A percentile compares a stretch with the other conserved stretches of the same genome.
phyloP scores from a whole-genome alignment of 768 basidiomycete species.

The Lyophyllum semitale region DNA sequence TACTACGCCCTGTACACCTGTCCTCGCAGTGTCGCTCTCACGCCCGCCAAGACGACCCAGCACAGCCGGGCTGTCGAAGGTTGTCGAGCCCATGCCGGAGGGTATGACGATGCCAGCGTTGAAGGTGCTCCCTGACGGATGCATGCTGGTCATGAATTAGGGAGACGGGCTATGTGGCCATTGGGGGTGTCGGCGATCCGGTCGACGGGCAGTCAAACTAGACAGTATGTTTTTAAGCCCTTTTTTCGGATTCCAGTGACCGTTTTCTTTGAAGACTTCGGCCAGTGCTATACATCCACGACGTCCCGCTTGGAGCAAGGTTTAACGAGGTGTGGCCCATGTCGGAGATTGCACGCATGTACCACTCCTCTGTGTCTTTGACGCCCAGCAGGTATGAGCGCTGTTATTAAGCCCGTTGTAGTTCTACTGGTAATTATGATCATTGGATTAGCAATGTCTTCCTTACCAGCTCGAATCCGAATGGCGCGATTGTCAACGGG shows the following conservation, averaged over 20 bases:
- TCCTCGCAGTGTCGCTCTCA: constrained; percentile 38
- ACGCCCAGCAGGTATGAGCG: constrained; percentile 52
- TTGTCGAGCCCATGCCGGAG: constrained; percentile 43
- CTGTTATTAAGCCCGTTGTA: constrained; percentile 23
- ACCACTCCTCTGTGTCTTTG: constrained; percentile 60
- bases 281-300: constrained; percentile 51
- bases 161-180: constrained; percentile 42
- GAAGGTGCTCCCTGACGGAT: constrained; percentile 39
- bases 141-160: constrained; percentile 42
- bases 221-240: too few relatives aligned
- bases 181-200: constrained; percentile 29
- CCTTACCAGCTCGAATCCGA: constrained; percentile 47
- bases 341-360: constrained; percentile 50
- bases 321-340: constrained; percentile 45
- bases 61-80: constrained; percentile 46
- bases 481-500: constrained; percentile 17
- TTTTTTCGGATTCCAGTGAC: too few relatives aligned
- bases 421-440: background rate
- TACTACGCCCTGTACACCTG: constrained; percentile 25
- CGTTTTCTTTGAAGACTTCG: constrained; percentile 36
- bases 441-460: constrained; percentile 14
- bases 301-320: constrained; percentile 39
- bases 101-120: constrained; percentile 36
- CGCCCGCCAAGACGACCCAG: constrained; percentile 40
- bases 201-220: constrained; percentile 22